A percentile compares a stretch with the other conserved stretches of the same genome.
Conservation (phyloP, 2,329 filamentous ascomycete species). For the Colletotrichum chlorophyti region DNA sequence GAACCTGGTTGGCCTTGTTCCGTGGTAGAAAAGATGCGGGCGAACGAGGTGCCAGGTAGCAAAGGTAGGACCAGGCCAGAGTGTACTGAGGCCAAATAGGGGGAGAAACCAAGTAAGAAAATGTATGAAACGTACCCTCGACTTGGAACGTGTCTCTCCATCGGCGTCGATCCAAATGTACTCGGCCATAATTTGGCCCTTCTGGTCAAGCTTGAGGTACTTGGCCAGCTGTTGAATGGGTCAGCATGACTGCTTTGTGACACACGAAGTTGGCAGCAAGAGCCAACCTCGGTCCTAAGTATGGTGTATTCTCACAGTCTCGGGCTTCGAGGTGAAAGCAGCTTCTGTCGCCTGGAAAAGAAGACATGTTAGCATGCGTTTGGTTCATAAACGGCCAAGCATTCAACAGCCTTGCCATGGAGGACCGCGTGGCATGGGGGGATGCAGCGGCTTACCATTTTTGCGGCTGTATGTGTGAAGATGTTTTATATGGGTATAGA, state of each 20-base stretch:
- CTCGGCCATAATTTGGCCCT: slow-evolving; percentile 88
- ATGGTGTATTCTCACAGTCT: slow-evolving; percentile 38
- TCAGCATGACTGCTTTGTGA: slow-evolving; percentile 23
- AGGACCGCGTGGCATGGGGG: neutral
- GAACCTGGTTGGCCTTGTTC: too few relatives aligned
- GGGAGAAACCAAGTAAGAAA: slow-evolving; percentile 31
- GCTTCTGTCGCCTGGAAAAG: slow-evolving; percentile 35
- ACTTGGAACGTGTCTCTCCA: slow-evolving; percentile 91
- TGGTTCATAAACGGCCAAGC: too few relatives aligned
- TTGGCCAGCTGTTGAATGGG: slow-evolving; percentile 75
- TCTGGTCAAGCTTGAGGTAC: slow-evolving; percentile 90
- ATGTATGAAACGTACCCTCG: slow-evolving; percentile 74
- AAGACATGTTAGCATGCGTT: slow-evolving; percentile 25
- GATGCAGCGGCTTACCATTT: slow-evolving; percentile 32
- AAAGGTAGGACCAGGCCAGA: neutral
- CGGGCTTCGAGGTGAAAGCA: slow-evolving; percentile 38
- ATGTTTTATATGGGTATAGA: slow-evolving; percentile 4
- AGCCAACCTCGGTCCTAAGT: neutral
- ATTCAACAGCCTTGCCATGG: too few relatives aligned
- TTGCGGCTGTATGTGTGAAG: slow-evolving; percentile 26
- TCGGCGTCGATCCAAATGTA: slow-evolving; percentile 94
- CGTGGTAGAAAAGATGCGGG: too few relatives aligned
- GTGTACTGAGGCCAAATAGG: neutral
- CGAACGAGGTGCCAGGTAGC: too few relatives aligned
- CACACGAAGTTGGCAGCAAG: neutral